These are phyloP conservation scores for Syzygium oleosum DNA, from an alignment of 345 rosid species.

Conservation along the genomic window DNA sequence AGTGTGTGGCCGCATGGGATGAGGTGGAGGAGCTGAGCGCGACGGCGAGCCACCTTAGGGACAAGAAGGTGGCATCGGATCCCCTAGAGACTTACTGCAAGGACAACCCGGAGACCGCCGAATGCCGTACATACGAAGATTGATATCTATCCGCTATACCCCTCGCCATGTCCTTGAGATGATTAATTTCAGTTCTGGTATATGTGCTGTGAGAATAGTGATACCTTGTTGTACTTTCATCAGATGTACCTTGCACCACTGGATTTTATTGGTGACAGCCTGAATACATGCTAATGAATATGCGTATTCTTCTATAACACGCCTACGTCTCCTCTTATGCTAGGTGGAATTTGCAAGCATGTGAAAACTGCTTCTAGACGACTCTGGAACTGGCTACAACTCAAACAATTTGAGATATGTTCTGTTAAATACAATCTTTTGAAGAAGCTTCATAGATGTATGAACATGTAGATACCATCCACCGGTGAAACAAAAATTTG, in stretches of 20 bases:
- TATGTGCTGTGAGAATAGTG: background rate
- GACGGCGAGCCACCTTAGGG: conserved; percentile 88
- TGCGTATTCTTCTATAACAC: background rate
- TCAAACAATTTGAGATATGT: background rate
- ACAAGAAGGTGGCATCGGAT: conserved; percentile 58
- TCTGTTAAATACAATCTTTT: background rate
- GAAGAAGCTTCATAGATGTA: background rate
- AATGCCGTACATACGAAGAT: conserved; percentile 90
- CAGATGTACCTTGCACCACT: background rate
- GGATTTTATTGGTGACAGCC: background rate
- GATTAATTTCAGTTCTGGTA: background rate
- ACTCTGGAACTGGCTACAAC: background rate
- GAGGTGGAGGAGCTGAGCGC: conserved; percentile 99
- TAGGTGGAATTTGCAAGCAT: background rate
- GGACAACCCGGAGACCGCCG: conserved; percentile 85
- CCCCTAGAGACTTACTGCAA: conserved; percentile 78
- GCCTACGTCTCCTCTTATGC: background rate
- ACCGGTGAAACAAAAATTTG: background rate
- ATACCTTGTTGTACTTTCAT: background rate
- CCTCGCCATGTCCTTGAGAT: background rate
- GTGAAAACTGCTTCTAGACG: background rate
- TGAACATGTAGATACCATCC: background rate
- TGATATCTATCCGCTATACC: conserved; percentile 1
- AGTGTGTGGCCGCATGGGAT: conserved; percentile 97
- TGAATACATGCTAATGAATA: background rate